These are phyloP conservation scores for Metschnikowia picachoensis DNA, from an alignment of 805 yeast genomes.

Conservation along the genomic window DNA sequence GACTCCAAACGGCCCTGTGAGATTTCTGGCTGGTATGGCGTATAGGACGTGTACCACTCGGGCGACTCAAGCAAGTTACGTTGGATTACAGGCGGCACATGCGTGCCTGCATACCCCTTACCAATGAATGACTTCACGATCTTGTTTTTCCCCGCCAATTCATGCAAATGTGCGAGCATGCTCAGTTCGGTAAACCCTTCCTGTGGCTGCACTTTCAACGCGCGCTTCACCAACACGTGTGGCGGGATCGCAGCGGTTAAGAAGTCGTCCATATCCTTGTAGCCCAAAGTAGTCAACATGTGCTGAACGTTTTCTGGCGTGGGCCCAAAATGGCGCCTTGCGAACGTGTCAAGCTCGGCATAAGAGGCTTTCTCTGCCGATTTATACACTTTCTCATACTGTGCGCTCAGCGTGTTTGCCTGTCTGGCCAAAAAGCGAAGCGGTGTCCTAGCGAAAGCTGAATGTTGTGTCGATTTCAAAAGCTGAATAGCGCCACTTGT, in stretches of 20 bases:
- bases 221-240: slow-evolving; percentile 65
- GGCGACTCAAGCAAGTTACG: slow-evolving; percentile 91
- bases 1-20: slow-evolving; percentile 95
- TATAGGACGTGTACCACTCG: slow-evolving; percentile 98
- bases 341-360: slow-evolving; percentile 68
- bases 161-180: slow-evolving; percentile 63
- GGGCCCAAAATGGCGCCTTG: slow-evolving; percentile 90
- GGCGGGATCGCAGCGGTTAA: slow-evolving; percentile 72
- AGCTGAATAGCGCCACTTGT: background rate
- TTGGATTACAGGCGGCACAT: slow-evolving; percentile 86
- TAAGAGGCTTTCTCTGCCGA: slow-evolving; percentile 29
- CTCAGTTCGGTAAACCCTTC: slow-evolving; percentile 80
- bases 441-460: background rate
- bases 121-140: slow-evolving; percentile 79
- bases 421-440: slow-evolving; percentile 15
- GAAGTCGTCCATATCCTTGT: slow-evolving; percentile 64
- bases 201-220: slow-evolving; percentile 60
- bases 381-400: slow-evolving; percentile 46
- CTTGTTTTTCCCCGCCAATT: slow-evolving; percentile 72
- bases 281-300: slow-evolving; percentile 68
- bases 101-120: slow-evolving; percentile 90
- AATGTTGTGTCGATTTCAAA: background rate
- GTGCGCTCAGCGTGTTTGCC: slow-evolving; percentile 54
- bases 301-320: slow-evolving; percentile 53
- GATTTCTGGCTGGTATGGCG: slow-evolving; percentile 98